Evolutionary conservation across 2,329 filamentous ascomycete genomes (phyloP), one percentile per base, ranked within the genome.

Genomic region (Aureobasidium melanogenum): DNA sequence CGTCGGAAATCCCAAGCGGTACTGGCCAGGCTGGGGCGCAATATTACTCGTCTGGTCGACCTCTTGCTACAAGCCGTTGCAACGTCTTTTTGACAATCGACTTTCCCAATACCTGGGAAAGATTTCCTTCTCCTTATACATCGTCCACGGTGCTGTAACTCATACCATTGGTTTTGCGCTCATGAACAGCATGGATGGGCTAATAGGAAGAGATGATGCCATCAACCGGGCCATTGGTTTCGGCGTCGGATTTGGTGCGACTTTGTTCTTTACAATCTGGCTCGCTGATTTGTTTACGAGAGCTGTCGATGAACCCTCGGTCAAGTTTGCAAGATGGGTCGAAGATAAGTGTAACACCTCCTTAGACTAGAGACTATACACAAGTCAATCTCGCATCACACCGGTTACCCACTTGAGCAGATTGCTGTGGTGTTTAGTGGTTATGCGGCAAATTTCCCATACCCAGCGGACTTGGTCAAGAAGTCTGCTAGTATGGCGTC

Each of bases 81-180:
- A 81, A 67, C 71, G 73, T 24, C 72, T 83, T 62, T 83, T 85
- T 70, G 79, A 79, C 67, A 72, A 74, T 1, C 67, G 71, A 2
- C 65, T 76, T 14, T 74, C 83, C 3, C 82, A 84, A 67, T 86
- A 85, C 69, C 72, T 86, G 8, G 84, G 84, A 63, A 79, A 79
- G 67, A 80, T 86, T 65, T 84, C 81, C 57, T 86, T 83, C 67
- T 79, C 82, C 48, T 68, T 86, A 30, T 86, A 86, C 69, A 76
- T 86, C 14, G 80, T 85, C 73, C 84, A 86, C 68, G 81, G 82
- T 0, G 80, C 81, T 3, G 76, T 80, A 2, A 76, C 81, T 67
- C 81, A 83, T 66, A 77, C 77, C 2, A 66, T 80, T 24, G 82
- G 82, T 9, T 52, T 26, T 17, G 26, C 48, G 5, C 19, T 52